Evolutionary conservation across 441 rosid species (phyloP).

Genomic region (Melastoma candidum): DNA sequence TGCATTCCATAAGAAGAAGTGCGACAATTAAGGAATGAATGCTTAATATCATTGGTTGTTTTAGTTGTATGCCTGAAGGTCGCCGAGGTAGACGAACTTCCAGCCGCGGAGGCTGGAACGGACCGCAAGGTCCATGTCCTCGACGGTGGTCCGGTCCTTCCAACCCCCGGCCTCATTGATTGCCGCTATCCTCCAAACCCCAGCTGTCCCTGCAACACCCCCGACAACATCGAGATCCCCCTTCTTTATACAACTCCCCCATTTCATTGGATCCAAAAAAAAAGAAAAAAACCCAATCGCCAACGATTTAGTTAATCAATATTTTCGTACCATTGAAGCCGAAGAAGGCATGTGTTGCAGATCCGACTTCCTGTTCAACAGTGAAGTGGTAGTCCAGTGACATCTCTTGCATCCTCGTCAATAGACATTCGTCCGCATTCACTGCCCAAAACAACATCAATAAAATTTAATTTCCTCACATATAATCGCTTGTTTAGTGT

Average conservation of each 20-base stretch:
- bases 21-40: too few relatives aligned
- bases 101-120: slow-evolving; percentile 89
- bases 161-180: slow-evolving; percentile 98
- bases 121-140: slow-evolving; percentile 98
- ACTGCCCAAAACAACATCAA: slow-evolving; percentile 5
- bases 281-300: neutral
- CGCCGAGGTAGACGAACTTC: slow-evolving; percentile 94
- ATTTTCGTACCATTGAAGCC: slow-evolving; percentile 11
- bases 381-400: slow-evolving; percentile 19
- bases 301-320: neutral
- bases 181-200: slow-evolving; percentile 97
- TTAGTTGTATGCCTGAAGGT: slow-evolving; percentile 54
- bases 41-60: too few relatives aligned
- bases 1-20: too few relatives aligned
- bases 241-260: too few relatives aligned
- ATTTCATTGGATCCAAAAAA: slow-evolving; percentile 3
- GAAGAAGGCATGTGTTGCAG: slow-evolving; percentile 19
- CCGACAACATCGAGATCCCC: too few relatives aligned
- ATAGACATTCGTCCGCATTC: slow-evolving; percentile 15
- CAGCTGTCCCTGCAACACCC: slow-evolving; percentile 68
- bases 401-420: slow-evolving; percentile 22
- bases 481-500: too few relatives aligned
- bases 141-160: slow-evolving; percentile 97
- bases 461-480: neutral
- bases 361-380: slow-evolving; percentile 17